These are phyloP conservation scores for Verticillium zaregamsianum DNA, from an alignment of 2,329 filamentous ascomycete genomes.

Conservation along the genomic window DNA sequence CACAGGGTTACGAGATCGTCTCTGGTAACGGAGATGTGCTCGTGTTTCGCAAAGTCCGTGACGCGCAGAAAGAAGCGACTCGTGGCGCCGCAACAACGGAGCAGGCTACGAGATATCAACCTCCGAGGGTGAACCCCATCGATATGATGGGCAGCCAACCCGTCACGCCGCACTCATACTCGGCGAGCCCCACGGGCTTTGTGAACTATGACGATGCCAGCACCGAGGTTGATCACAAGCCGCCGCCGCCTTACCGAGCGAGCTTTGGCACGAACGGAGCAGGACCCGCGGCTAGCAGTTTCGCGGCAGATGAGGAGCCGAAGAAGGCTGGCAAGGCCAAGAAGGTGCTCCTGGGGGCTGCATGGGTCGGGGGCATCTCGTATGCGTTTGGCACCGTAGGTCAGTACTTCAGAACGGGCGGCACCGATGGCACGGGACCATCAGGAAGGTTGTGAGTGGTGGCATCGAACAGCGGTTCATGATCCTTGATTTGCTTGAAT, in stretches of 20 bases:
- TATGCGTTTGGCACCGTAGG: conserved; percentile 56
- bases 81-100: conserved; percentile 5
- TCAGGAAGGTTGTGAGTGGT: neutral
- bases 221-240: conserved; percentile 22
- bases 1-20: conserved; percentile 62
- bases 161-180: conserved; percentile 44
- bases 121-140: conserved; percentile 50
- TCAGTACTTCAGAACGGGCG: conserved; percentile 52
- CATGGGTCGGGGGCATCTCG: conserved; percentile 48
- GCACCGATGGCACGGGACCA: conserved; percentile 34
- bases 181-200: conserved; percentile 62
- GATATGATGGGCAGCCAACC: conserved; percentile 44
- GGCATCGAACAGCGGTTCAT: no score
- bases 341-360: conserved; percentile 48
- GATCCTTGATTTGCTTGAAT: neutral
- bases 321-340: conserved; percentile 39
- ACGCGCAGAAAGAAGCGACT: conserved; percentile 13
- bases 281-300: neutral
- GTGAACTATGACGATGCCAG: conserved; percentile 47
- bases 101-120: conserved; percentile 9
- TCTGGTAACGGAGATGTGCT: conserved; percentile 60
- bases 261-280: conserved; percentile 21
- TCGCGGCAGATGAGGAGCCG: conserved; percentile 36
- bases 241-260: conserved; percentile 33
- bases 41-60: conserved; percentile 59